Base-by-base conservation (phyloP, 2,329 filamentous ascomycete species). In the Fusarium abutilonis region DNA sequence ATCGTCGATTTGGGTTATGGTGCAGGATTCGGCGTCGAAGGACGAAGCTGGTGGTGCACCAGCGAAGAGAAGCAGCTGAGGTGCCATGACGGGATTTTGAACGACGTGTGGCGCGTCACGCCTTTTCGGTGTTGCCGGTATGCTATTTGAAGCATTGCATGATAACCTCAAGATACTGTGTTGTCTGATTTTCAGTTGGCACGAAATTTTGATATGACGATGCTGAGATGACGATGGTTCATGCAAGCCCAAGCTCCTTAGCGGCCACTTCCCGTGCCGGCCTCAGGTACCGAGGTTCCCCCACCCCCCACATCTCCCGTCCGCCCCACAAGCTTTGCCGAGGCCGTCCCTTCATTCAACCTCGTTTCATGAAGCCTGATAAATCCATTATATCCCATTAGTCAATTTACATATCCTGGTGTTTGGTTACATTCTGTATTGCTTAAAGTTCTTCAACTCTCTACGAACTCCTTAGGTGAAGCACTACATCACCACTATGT, bases 61-160 rank as follows among this genome's bases (percentile, higher is more conserved):
- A 26, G 72, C 64, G 61, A 78, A 70, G 49, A 78, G 67, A 15
- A 83, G 75, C 38, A 82, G 68, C 21, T 56, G 69, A 14, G 71
- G 66, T 9, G 70, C 36, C 69, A 75, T 73, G 32, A 2, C 46
- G 34, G 46, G 28, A n/a, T n/a, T 28, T 17, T n/a, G 34, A 21
- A 13, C 35, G 19, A n/a, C 4, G 8, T 17, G 11, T 15, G 19
- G 19, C 32, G 26, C 6, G 42, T 54, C 34, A 48, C 21, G 44
- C 36, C 46, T 31, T 23, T 10, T 15, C 4, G 41, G 9, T 15
- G 3, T 32, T 4, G 4, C 19, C 31, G 26, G 15, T 8, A 8
- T 6, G 6, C 35, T 61, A 59, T 23, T 44, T 13, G 4, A n/a
- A 34, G 15, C 57, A 60, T 55, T n/a, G 34, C 60, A 44, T 40